Evolutionary conservation across 2,329 filamentous ascomycete species (phyloP), one percentile per base, ranked within the genome.

Genomic region (Harringtonia aguacate): DNA sequence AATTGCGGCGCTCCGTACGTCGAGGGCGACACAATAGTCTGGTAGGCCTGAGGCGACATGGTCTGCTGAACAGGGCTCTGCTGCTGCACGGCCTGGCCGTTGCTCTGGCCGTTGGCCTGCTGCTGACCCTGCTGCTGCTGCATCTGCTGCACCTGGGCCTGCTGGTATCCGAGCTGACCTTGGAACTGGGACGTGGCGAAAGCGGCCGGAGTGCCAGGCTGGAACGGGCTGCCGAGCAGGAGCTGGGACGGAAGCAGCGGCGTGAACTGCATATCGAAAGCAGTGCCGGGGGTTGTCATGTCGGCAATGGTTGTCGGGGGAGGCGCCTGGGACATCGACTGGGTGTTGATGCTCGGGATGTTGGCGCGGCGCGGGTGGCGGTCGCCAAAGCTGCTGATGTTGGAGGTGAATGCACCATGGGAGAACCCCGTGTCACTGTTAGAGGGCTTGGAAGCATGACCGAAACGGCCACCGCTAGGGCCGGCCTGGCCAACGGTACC

Each of bases 261-360:
- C 12, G 92, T 95, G 65, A 95, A 97, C 67, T 97, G 92, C 90
- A 97, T 95, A 59, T 97, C 92, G 59, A 88, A 94, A 36, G 77
- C 87, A 42, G 87, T 90, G 36, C 85, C 88, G 15, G 92, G 89
- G 21, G 85, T 90, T 53, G 84, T 73, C 77, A 95, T 79, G 52
- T 94, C 88, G 55, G 74, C 24, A 2, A 43, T 30, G 56, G 75
- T 73, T 41, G 64, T 63, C 24, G 66, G 62, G 18, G 63, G 55
- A 44, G 58, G 52, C 22, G 53, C 52, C 48, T 62, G 63, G 41
- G 64, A 62, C 62, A 84, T 73, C 50, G 78, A 70, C 58, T 84
- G 81, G 20, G 92, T 95, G 64, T 95, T 95, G 68, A 97, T 94
- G 51, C 83, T 81, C 51, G 90, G 87, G 58, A 97, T 85, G 66